Percentiles rank a stretch among this genome's conserved stretches.
phyloP scores from a whole-genome alignment of 345 rosid species.

The Rhizophora apiculata region DNA sequence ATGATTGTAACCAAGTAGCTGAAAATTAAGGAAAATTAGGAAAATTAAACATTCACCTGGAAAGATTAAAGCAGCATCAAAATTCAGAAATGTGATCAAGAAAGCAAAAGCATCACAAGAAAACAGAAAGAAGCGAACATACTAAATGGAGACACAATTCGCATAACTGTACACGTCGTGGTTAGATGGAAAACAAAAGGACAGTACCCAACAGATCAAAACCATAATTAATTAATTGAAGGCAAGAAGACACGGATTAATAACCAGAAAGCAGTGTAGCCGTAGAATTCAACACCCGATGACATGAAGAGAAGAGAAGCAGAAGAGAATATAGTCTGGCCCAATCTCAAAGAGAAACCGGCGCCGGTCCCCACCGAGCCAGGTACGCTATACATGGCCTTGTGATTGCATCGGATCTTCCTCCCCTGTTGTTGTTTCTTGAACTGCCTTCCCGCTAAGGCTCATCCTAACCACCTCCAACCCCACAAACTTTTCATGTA shows the following conservation, averaged over 20 bases:
- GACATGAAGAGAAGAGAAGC: conserved; percentile 89
- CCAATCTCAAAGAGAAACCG: conserved; percentile 75
- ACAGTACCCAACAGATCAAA: not conserved
- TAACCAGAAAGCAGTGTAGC: conserved; percentile 92
- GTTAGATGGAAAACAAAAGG: too few species aligned
- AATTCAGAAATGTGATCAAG: too few species aligned
- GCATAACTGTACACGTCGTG: too few species aligned
- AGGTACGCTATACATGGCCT: conserved; percentile 56
- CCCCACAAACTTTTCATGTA: conserved; percentile 16
- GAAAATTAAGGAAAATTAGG: conserved; percentile 11
- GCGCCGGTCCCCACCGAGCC: conserved; percentile 76
- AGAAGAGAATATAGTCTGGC: conserved; percentile 66
- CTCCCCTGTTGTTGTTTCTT: not conserved
- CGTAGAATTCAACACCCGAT: conserved; percentile 74
- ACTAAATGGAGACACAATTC: too few species aligned
- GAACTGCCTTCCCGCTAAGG: not conserved
- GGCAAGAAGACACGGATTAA: not conserved
- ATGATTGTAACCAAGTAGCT: conserved; percentile 84
- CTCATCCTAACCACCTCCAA: conserved; percentile 14
- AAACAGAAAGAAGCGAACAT: too few species aligned
- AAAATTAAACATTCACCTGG: not conserved
- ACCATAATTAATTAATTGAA: not conserved
- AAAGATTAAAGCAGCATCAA: not conserved
- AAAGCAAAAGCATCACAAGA: too few species aligned
- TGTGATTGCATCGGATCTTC: conserved; percentile 18